Base-by-base conservation (phyloP, 2,329 filamentous ascomycete genomes). In the Lecanosticta acicola region DNA sequence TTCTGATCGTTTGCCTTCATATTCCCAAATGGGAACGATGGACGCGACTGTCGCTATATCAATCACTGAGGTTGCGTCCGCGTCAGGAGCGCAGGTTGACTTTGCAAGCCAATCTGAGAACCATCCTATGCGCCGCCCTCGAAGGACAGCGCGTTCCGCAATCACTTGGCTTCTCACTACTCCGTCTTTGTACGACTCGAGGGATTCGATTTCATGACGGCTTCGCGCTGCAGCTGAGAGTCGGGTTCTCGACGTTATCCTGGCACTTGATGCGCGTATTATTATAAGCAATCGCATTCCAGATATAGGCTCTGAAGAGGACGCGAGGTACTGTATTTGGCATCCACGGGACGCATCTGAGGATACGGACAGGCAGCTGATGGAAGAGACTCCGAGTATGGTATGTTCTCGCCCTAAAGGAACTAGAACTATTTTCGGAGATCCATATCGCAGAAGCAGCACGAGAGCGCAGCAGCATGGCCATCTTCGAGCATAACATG, bases 251-350 rank as follows among this genome's bases (percentile, higher is more conserved):
- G 24, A 26, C 3, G 57, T 55, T 33, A 54, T 50, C 26, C 55
- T 53, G 11, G 59, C 59, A 16, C 48, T 57, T 20, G 66, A 69
- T 47, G 65, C 67, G 4, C 57, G 66, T 14, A 44, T 53, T 4
- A 67, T 68, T 40, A 69, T 70, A 65, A 68, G 65, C 51, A 61
- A 65, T 18, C 41, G 24, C 1, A 54, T 71, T 8, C 68, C 65
- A 0, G 41, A 59, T 10, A 61, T 61, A 24, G 36, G 48, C 2
- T 34, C 51, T 11, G 51, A 59, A 3, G 35, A 60, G 13, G 37
- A 59, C 13, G 36, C 21, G 2, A 68, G 67, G 0, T 72, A 72
- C 51, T 72, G 69, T 45, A 68, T 72, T 37, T 72, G 68, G 68
- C 50, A 69, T 49, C 70, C 69, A 0, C 60, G 69, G 1, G 20